phyloP scores from a whole-genome alignment of 1,284 basidiomycete genomes.

The Tilletia setariae region DNA sequence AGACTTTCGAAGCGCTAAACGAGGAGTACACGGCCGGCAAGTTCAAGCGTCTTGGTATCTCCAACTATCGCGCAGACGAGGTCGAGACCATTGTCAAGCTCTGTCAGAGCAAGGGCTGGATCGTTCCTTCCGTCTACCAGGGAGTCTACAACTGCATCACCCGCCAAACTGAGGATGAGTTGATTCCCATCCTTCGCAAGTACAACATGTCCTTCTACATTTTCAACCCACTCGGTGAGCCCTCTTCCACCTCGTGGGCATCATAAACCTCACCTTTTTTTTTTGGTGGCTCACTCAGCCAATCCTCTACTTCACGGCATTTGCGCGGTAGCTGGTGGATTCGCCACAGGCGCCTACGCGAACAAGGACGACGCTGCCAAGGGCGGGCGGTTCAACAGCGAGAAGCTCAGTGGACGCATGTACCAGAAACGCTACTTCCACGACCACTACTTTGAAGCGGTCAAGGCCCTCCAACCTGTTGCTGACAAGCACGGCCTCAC shows the following conservation, averaged over 20 bases:
- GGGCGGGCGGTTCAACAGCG: slow-evolving; percentile 38
- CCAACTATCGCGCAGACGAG: slow-evolving; percentile 62
- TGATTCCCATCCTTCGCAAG: slow-evolving; percentile 36
- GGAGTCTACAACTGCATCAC: slow-evolving; percentile 55
- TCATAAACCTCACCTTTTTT: no score
- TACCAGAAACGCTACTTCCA: slow-evolving; percentile 36
- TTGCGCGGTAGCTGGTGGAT: slow-evolving; percentile 25
- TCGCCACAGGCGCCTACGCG: slow-evolving; percentile 30
- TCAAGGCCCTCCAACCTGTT: slow-evolving; percentile 46
- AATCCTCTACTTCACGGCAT: slow-evolving; percentile 19
- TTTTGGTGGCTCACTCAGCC: neutral
- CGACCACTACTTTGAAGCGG: slow-evolving; percentile 38
- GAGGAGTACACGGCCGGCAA: slow-evolving; percentile 61
- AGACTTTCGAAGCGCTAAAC: slow-evolving; percentile 60
- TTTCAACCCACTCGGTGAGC: slow-evolving; percentile 54
- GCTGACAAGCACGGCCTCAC: slow-evolving; percentile 29
- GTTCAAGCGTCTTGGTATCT: slow-evolving; percentile 60
- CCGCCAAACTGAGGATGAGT: slow-evolving; percentile 28
- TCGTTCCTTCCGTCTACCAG: slow-evolving; percentile 69
- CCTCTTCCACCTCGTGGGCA: neutral
- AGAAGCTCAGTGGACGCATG: no score
- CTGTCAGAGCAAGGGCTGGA: slow-evolving; percentile 62
- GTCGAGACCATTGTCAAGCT: slow-evolving; percentile 67
- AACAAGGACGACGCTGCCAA: slow-evolving; percentile 14
- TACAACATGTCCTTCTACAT: slow-evolving; percentile 62